Percentiles rank a stretch among this genome's conserved stretches.
phyloP scores from a whole-genome alignment of 2,329 filamentous ascomycete genomes.

The Fusarium veterinarium region DNA sequence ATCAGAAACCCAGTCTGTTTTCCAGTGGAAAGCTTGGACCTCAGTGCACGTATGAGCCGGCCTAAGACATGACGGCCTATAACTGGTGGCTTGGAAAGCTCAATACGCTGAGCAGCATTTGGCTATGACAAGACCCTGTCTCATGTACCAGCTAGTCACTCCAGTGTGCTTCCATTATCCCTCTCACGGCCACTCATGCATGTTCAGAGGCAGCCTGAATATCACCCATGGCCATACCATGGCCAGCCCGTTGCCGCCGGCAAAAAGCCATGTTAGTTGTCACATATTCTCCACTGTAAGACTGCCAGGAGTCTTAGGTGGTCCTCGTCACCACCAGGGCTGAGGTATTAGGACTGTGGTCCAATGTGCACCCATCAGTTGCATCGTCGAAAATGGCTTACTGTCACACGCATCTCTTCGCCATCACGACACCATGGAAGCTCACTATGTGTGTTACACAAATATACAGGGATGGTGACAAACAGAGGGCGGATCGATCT shows the following conservation, averaged over 20 bases:
- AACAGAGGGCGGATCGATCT: conserved; percentile 38
- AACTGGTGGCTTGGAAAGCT: conserved; percentile 19
- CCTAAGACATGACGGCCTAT: background rate
- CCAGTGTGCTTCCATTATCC: background rate
- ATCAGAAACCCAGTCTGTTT: background rate
- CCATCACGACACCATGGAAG: conserved; percentile 29
- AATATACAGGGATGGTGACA: conserved; percentile 38
- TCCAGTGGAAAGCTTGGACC: background rate
- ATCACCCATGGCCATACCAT: conserved; percentile 5
- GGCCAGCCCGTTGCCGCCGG: conserved; percentile 30
- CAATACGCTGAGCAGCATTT: background rate
- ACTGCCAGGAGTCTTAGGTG: conserved; percentile 7
- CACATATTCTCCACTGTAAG: conserved; percentile 36
- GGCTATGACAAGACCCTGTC: background rate
- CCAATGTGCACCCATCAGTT: background rate
- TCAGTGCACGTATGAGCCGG: background rate
- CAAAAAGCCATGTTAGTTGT: conserved; percentile 23
- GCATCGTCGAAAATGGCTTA: conserved; percentile 1
- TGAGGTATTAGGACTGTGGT: background rate
- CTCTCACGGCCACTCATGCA: conserved; percentile 13
- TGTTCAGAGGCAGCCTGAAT: conserved; percentile 6
- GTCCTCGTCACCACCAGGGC: background rate
- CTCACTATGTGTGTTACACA: conserved; percentile 37
- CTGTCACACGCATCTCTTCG: conserved; percentile 18
- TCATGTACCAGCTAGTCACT: background rate